Evolutionary conservation across 179 eudicot species (phyloP), one percentile per base, ranked within the genome.

Genomic region (Nepenthes alata): DNA sequence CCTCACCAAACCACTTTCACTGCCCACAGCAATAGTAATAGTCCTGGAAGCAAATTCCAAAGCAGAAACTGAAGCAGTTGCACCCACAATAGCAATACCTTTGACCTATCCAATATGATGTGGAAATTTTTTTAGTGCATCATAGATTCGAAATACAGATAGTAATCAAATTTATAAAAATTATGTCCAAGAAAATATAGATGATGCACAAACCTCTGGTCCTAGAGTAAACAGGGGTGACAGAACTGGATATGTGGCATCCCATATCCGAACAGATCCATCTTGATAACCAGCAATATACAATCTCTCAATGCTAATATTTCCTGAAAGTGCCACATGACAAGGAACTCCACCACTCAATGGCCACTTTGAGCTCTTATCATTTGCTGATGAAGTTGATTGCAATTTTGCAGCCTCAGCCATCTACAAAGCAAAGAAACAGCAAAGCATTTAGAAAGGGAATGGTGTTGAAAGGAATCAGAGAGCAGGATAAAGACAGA

Each of bases 211-310:
- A 56, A 91, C 99, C 99, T 82, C 85, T 5, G 79, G 70, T 72
- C 55, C 72, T 47, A 85, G 69, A 57, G 71, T 35, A 63, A 67
- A 80, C 47, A 90, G 75, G 56, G 74, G 85, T 54, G 78, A 71
- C 49, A 85, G 63, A 63, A 77, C 81, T 58, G 97, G 95, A 72
- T 79, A 75, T 59, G 94, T 90, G 72, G 95, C 93, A 71, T 90
- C 88, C 93, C 96, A 90, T 55, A 88, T 70, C 57, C 79, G 74
- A 65, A 85, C 80, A 16, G 85, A 81, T 73, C 97, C 96, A 74
- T 90, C 90, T 67, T 77, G 78, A 76, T 83, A 88, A 66, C 97
- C 95, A 60, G 96, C 89, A 65, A 90, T 72, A 74, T 81, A 90
- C 51, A 90, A 54, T 70, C 82, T 83, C 71, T 77, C 74, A 61